phyloP scores from a whole-genome alignment of 176 grass and related monocot genomes.

The Aegilops speltoides region DNA sequence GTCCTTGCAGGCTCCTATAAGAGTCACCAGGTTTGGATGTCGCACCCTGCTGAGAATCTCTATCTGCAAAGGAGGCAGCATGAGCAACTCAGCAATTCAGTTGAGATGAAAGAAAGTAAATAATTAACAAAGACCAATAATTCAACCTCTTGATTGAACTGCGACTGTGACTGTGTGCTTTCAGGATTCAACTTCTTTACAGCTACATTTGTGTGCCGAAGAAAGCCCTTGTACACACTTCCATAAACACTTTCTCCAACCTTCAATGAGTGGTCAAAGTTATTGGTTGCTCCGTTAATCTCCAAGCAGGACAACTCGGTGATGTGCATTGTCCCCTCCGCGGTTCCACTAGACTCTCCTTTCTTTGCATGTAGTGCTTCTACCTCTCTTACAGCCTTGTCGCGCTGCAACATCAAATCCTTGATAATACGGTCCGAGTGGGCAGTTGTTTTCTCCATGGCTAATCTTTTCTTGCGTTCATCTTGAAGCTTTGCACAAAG shows the following conservation, averaged over 20 bases:
- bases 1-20: conserved; percentile 8
- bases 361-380: conserved; percentile 37
- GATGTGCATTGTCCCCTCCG: conserved; percentile 14
- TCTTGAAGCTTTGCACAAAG: conserved; percentile 43
- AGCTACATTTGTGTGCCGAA: conserved; percentile 40
- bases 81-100: too few relatives aligned
- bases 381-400: conserved; percentile 50
- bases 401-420: conserved; percentile 51
- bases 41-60: too few relatives aligned
- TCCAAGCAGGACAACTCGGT: conserved; percentile 51
- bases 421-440: conserved; percentile 40
- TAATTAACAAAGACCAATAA: too few relatives aligned
- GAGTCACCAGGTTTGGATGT: too few relatives aligned
- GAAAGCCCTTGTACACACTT: conserved; percentile 39
- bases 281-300: conserved; percentile 54
- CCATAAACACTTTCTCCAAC: conserved; percentile 70
- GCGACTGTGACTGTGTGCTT: conserved; percentile 46
- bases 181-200: conserved; percentile 66
- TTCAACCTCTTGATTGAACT: conserved; percentile 35
- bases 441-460: conserved; percentile 39
- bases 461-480: conserved; percentile 33
- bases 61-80: too few relatives aligned
- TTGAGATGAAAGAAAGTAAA: too few relatives aligned
- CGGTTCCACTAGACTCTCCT: conserved; percentile 22
- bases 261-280: conserved; percentile 55